phyloP scores from a whole-genome alignment of 1,284 basidiomycete species.

The Cystobasidium slooffiae region DNA sequence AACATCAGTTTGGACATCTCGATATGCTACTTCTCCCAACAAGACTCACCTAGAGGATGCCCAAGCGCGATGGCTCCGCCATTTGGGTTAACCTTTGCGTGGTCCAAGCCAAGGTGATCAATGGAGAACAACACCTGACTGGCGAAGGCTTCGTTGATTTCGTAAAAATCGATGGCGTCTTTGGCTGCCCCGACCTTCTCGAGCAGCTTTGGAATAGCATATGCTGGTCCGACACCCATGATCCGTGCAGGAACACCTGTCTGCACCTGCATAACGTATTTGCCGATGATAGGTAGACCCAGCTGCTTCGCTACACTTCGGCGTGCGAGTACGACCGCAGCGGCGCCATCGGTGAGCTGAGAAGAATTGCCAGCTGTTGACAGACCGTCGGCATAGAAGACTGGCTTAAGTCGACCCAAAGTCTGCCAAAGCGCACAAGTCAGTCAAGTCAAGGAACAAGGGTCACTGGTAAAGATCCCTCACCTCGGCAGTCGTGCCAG shows the following conservation, averaged over 20 bases:
- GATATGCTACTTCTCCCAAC: conserved; percentile 53
- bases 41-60: conserved; percentile 60
- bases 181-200: conserved; percentile 67
- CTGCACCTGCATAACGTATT: conserved; percentile 57
- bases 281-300: conserved; percentile 63
- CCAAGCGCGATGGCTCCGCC: conserved; percentile 60
- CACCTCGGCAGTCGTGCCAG: conserved; percentile 73
- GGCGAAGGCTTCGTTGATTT: conserved; percentile 90
- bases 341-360: conserved; percentile 81
- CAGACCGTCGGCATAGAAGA: conserved; percentile 71
- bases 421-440: conserved; percentile 48
- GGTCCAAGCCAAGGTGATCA: conserved; percentile 71
- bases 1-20: conserved; percentile 56
- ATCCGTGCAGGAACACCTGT: conserved; percentile 54
- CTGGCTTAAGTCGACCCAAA: conserved; percentile 71
- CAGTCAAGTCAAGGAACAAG: background rate
- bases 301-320: conserved; percentile 78
- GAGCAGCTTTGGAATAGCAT: conserved; percentile 70
- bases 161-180: conserved; percentile 77
- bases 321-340: conserved; percentile 81
- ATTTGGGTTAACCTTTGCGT: conserved; percentile 70
- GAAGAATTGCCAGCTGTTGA: conserved; percentile 88
- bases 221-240: conserved; percentile 76
- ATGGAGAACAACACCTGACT: conserved; percentile 83
- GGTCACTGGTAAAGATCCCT: background rate